Conservation (phyloP, 2,329 filamentous ascomycete genomes). For the Alternaria conjuncta region DNA sequence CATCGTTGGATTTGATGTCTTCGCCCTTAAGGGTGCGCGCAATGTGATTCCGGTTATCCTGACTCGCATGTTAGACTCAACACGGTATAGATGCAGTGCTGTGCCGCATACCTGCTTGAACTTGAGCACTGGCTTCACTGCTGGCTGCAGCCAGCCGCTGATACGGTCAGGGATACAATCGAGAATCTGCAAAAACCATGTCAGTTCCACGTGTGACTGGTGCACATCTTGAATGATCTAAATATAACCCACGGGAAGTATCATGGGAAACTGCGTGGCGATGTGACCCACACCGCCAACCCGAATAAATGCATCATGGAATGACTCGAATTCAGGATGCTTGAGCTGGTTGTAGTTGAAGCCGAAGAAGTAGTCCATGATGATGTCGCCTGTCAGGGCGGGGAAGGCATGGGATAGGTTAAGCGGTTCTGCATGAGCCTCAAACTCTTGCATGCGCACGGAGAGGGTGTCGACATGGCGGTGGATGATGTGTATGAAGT, state of each 20-base stretch:
- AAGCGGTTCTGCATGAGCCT: conserved; percentile 36
- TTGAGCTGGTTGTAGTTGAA: conserved; percentile 44
- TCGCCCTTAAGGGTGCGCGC: conserved; percentile 36
- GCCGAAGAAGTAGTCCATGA: conserved; percentile 53
- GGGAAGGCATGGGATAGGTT: conserved; percentile 45
- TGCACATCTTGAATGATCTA: background rate
- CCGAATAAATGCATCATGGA: conserved; percentile 44
- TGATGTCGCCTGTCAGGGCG: conserved; percentile 54
- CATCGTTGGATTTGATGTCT: conserved; percentile 40
- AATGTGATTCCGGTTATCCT: conserved; percentile 36
- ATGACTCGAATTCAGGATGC: conserved; percentile 42
- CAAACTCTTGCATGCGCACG: conserved; percentile 39
- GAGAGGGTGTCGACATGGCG: conserved; percentile 43
- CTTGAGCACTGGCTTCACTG: conserved; percentile 37
- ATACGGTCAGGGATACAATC: conserved; percentile 40
- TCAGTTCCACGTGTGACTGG: background rate
- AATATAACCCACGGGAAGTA: conserved; percentile 35
- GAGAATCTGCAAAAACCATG: conserved; percentile 32
- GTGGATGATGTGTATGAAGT: conserved; percentile 46
- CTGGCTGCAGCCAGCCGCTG: conserved; percentile 40
- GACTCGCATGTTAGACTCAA: background rate
- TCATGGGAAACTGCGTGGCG: conserved; percentile 41
- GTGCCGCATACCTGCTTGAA: conserved; percentile 36
- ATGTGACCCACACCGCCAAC: conserved; percentile 40
- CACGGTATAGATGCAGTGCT: background rate